These are phyloP conservation scores for Fabrea salina DNA, from an alignment of 169 alveolate species.

Conservation along the genomic window DNA sequence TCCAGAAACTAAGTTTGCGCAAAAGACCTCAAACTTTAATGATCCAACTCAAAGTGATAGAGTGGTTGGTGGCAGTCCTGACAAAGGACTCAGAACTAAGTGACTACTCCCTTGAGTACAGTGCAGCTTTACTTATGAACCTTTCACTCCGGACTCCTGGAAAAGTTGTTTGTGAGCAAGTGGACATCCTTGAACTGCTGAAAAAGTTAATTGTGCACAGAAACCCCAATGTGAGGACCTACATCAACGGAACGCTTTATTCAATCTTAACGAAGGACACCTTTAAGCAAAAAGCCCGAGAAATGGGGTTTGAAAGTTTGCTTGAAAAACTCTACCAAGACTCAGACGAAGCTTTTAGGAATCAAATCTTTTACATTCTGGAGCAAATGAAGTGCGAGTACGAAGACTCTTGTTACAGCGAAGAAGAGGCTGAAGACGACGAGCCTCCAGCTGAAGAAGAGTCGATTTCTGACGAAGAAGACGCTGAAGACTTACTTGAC, in stretches of 20 bases:
- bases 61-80: conserved; percentile 45
- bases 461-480: conserved; percentile 61
- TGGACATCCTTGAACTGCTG: conserved; percentile 41
- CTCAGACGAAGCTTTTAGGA: conserved; percentile 44
- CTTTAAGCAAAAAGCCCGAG: conserved; percentile 45
- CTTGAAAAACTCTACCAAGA: conserved; percentile 29
- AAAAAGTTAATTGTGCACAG: conserved; percentile 41
- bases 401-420: conserved; percentile 51
- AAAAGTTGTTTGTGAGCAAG: conserved; percentile 46
- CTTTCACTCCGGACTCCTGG: conserved; percentile 52
- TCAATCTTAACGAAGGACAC: conserved; percentile 45
- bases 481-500: conserved; percentile 59
- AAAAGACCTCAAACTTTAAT: conserved; percentile 48
- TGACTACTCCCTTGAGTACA: conserved; percentile 50
- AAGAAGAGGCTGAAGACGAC: conserved; percentile 49
- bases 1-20: conserved; percentile 45
- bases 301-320: conserved; percentile 41
- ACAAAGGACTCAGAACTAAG: conserved; percentile 39
- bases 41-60: conserved; percentile 51
- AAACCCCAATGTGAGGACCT: conserved; percentile 46
- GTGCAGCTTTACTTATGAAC: conserved; percentile 54
- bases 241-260: conserved; percentile 57
- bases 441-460: conserved; percentile 43
- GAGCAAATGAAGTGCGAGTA: conserved; percentile 51
- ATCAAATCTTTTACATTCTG: conserved; percentile 45